Conservation (phyloP, 176 grass and related monocot species). For the Cenchrus fungigraminus region DNA sequence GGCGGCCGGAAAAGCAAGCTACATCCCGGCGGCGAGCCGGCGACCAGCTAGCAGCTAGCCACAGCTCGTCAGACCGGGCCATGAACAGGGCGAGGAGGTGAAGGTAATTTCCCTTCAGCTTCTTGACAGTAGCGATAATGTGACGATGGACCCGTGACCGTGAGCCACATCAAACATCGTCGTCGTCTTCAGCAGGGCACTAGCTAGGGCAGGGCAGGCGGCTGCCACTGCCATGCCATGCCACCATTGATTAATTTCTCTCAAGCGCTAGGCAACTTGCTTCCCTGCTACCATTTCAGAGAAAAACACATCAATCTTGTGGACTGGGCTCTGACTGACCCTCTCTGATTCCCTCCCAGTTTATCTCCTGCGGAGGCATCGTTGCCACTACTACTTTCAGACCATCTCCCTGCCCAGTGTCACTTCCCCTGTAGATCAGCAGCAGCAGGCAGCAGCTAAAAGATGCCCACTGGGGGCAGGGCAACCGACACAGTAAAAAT, state of each 20-base stretch:
- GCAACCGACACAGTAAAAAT: constrained; percentile 36
- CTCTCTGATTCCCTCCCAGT: constrained; percentile 1
- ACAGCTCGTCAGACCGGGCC: too few relatives aligned
- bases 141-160: not conserved
- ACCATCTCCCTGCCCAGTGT: constrained; percentile 48
- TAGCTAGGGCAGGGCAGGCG: too few relatives aligned
- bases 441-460: constrained; percentile 39
- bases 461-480: constrained; percentile 44
- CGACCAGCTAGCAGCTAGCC: too few relatives aligned
- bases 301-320: not conserved
- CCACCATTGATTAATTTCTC: too few relatives aligned
- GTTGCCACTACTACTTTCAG: constrained; percentile 19
- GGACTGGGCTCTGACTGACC: not conserved
- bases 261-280: not conserved
- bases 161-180: not conserved
- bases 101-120: too few relatives aligned
- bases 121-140: not conserved
- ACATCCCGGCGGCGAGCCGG: too few relatives aligned
- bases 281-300: not conserved
- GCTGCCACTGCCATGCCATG: not conserved
- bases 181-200: too few relatives aligned
- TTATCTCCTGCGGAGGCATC: constrained; percentile 5
- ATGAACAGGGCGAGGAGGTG: too few relatives aligned
- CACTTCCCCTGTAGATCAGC: constrained; percentile 56
- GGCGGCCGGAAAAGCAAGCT: too few relatives aligned